phyloP scores from a whole-genome alignment of 192 early-diverging fungal species.

The Linderina pennispora region DNA sequence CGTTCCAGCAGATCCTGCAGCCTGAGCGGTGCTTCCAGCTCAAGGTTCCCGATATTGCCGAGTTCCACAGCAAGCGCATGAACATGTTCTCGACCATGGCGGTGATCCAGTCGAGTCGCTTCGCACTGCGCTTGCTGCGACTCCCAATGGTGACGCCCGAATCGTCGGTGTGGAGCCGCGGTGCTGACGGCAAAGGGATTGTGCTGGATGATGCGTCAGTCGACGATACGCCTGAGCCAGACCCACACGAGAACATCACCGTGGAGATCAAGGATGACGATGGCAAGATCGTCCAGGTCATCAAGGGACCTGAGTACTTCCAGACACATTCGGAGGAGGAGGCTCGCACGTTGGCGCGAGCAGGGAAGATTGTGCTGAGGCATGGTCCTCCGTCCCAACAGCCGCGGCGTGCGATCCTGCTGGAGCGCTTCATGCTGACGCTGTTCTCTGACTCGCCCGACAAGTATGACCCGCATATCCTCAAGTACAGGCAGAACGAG shows the following conservation, averaged over 20 bases:
- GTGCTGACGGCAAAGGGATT: constrained; percentile 27
- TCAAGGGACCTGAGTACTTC: constrained; percentile 31
- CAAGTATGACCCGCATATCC: constrained; percentile 39
- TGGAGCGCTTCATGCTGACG: constrained; percentile 48
- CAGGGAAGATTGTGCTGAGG: constrained; percentile 16
- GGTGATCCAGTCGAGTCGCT: constrained; percentile 32
- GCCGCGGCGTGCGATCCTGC: constrained; percentile 30
- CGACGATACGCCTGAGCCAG: constrained; percentile 26
- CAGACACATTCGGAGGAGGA: constrained; percentile 37
- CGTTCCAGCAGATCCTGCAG: constrained; percentile 47
- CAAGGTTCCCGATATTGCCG: constrained; percentile 42
- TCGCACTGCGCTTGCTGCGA: constrained; percentile 38
- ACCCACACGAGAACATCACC: constrained; percentile 23
- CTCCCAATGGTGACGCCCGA: constrained; percentile 33
- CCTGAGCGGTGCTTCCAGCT: constrained; percentile 48
- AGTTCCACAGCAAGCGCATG: constrained; percentile 47
- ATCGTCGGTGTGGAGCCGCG: constrained; percentile 29
- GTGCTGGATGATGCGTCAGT: constrained; percentile 31
- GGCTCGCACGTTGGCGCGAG: constrained; percentile 5
- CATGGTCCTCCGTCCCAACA: constrained; percentile 18
- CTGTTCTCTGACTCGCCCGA: constrained; percentile 31
- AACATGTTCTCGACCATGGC: constrained; percentile 49
- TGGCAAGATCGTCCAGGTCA: constrained; percentile 10
- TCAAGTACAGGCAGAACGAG: constrained; percentile 41
- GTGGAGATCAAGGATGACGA: constrained; percentile 18